Evolutionary conservation across 208 protist genomes (phyloP).

Genomic region (Leishmania braziliensis): DNA sequence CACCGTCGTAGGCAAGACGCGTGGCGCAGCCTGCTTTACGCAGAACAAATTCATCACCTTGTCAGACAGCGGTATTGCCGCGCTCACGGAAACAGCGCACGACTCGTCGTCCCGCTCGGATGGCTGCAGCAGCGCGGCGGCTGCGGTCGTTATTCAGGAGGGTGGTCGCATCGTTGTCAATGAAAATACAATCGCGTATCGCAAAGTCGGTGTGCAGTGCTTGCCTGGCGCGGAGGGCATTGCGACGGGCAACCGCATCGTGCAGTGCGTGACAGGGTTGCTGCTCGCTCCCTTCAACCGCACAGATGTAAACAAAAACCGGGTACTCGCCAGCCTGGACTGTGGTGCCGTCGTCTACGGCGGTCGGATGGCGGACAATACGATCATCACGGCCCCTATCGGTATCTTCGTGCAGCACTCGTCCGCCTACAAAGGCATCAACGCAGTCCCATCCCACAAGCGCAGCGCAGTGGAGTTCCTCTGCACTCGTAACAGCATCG

Average conservation of each 20-base stretch:
- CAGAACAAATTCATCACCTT: conserved; percentile 54
- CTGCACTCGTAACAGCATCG: conserved; percentile 59
- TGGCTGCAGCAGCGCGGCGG: conserved; percentile 4
- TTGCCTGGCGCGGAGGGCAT: conserved; percentile 49
- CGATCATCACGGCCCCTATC: conserved; percentile 44
- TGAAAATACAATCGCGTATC: conserved; percentile 55
- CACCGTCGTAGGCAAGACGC: conserved; percentile 59
- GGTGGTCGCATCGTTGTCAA: conserved; percentile 37
- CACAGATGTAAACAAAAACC: conserved; percentile 60
- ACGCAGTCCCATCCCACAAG: conserved; percentile 49
- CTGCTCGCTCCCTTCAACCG: conserved; percentile 54
- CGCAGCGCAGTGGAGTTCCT: conserved; percentile 41
- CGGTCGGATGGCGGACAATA: conserved; percentile 71
- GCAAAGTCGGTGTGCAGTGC: conserved; percentile 47
- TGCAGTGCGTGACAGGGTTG: conserved; percentile 47
- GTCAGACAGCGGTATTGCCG: background rate
- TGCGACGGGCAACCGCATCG: conserved; percentile 47
- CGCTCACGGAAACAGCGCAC: background rate
- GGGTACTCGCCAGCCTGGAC: conserved; percentile 48
- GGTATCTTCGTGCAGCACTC: conserved; percentile 64
- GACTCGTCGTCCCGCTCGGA: background rate
- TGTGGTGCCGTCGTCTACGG: conserved; percentile 65
- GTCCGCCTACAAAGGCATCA: conserved; percentile 60
- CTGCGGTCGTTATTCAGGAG: conserved; percentile 52
- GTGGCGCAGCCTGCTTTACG: conserved; percentile 48